phyloP scores from a whole-genome alignment of 805 yeast species.

The Candida endomychidarum region DNA sequence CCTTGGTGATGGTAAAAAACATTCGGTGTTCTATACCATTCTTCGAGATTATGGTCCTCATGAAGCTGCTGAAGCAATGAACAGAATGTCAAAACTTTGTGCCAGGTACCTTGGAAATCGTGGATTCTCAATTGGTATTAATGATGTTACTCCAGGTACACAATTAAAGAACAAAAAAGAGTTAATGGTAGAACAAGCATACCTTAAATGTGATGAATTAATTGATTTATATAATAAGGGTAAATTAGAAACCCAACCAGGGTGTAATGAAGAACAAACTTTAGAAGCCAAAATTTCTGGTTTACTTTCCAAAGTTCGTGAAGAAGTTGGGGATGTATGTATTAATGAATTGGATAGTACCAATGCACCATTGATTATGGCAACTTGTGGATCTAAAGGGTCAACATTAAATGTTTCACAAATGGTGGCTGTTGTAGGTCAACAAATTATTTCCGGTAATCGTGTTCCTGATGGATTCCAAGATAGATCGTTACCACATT shows the following conservation, averaged over 20 bases:
- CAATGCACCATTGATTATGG: slow-evolving; percentile 98
- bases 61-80: slow-evolving; percentile 95
- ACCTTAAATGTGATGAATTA: slow-evolving; percentile 85
- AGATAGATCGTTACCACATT: slow-evolving; percentile 96
- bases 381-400: slow-evolving; percentile 99
- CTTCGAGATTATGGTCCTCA: slow-evolving; percentile 95
- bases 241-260: slow-evolving; percentile 95
- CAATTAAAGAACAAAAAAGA: slow-evolving; percentile 79
- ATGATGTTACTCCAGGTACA: slow-evolving; percentile 92
- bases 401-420: slow-evolving; percentile 97
- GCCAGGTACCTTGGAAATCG: slow-evolving; percentile 93
- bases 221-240: slow-evolving; percentile 79
- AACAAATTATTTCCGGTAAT: slow-evolving; percentile 96
- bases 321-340: slow-evolving; percentile 98
- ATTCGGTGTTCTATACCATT: slow-evolving; percentile 92
- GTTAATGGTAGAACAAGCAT: slow-evolving; percentile 85
- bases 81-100: slow-evolving; percentile 98
- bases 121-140: slow-evolving; percentile 96
- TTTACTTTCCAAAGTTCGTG: slow-evolving; percentile 92
- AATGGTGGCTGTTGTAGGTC: slow-evolving; percentile 99
- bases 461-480: slow-evolving; percentile 99
- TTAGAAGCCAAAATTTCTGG: slow-evolving; percentile 98
- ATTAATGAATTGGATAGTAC: slow-evolving; percentile 84
- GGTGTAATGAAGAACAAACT: slow-evolving; percentile 98
- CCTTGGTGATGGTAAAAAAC: slow-evolving; percentile 97